A percentile compares a stretch with the other conserved stretches of the same genome.
Conservation (phyloP, 2,329 filamentous ascomycete genomes). For the Claviceps pusilla region DNA sequence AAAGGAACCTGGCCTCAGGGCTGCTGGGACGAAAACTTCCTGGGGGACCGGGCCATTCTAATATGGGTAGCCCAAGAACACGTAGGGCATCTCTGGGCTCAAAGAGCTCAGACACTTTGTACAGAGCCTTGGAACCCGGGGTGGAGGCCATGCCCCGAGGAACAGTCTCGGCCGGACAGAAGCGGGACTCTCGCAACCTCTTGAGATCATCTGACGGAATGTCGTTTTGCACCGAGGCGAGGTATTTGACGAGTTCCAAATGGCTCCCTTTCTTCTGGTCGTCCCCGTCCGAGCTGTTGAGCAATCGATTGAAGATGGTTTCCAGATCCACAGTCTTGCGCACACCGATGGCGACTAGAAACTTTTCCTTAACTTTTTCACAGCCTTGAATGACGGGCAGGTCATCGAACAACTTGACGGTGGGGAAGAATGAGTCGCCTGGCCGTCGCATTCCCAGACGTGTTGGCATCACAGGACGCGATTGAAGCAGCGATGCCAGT, state of each 20-base stretch:
- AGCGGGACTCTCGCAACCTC: conserved; percentile 60
- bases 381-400: conserved; percentile 66
- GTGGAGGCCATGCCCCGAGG: conserved; percentile 39
- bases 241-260: conserved; percentile 84
- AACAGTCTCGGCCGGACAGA: conserved; percentile 65
- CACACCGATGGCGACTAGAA: conserved; percentile 69
- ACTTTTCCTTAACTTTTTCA: conserved; percentile 76
- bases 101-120: conserved; percentile 64
- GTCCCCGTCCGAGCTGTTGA: conserved; percentile 41
- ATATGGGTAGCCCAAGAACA: conserved; percentile 54
- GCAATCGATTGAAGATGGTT: conserved; percentile 77
- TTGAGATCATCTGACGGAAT: conserved; percentile 72
- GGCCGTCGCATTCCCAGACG: conserved; percentile 81
- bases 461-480: conserved; percentile 69
- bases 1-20: conserved; percentile 60
- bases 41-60: conserved; percentile 63
- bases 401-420: conserved; percentile 91
- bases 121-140: conserved; percentile 38
- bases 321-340: conserved; percentile 87
- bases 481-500: conserved; percentile 48
- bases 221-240: conserved; percentile 77
- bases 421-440: conserved; percentile 75
- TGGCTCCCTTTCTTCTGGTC: conserved; percentile 70
- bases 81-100: conserved; percentile 61
- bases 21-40: conserved; percentile 49